Conservation (phyloP, 148 eudicot species). For the Arbutus unedo region DNA sequence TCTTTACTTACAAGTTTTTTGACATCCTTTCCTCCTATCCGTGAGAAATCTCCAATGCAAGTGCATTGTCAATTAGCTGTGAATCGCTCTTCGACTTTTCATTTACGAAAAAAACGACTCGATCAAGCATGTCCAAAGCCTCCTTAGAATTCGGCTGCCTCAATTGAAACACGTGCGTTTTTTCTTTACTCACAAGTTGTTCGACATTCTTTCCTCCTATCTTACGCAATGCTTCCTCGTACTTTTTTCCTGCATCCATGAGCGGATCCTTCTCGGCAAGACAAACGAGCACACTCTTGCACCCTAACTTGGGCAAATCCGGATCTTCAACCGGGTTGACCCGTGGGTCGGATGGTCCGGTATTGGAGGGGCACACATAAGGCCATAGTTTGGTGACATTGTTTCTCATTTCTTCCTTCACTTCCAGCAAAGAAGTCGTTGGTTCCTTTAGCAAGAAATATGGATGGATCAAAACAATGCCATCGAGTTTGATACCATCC, state of each 20-base stretch:
- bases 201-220: constrained; percentile 32
- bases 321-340: constrained; percentile 37
- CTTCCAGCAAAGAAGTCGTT: not conserved
- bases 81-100: not conserved
- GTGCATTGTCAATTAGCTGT: too few species aligned
- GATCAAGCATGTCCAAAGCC: constrained; percentile 1
- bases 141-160: constrained; percentile 1
- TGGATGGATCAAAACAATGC: constrained; percentile 40
- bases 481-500: constrained; percentile 3
- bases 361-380: constrained; percentile 21
- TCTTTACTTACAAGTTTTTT: constrained; percentile 26
- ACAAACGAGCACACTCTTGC: constrained; percentile 29
- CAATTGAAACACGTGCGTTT: constrained; percentile 42
- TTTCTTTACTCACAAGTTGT: constrained; percentile 25
- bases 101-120: constrained; percentile 1
- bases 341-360: constrained; percentile 25
- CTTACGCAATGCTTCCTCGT: constrained; percentile 16
- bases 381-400: constrained; percentile 17
- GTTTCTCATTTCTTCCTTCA: not conserved
- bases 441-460: constrained; percentile 25
- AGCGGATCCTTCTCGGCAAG: constrained; percentile 31
- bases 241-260: constrained; percentile 23
- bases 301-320: constrained; percentile 23
- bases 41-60: too few species aligned
- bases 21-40: constrained; percentile 28